These are phyloP conservation scores for Apiospora kogelbergensis DNA, from an alignment of 2,329 filamentous ascomycete genomes.

Conservation along the genomic window DNA sequence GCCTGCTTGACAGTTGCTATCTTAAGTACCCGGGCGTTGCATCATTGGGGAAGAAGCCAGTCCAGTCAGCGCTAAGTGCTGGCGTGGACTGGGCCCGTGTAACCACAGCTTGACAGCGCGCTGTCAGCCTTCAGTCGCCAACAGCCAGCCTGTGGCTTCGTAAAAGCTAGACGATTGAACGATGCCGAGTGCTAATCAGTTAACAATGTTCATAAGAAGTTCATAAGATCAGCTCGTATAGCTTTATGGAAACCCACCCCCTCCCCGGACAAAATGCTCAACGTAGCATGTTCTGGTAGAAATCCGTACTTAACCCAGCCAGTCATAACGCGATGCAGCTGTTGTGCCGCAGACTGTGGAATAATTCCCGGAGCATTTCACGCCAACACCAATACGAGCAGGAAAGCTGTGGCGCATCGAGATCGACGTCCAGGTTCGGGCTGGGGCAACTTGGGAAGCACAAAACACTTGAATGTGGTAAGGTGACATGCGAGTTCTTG, in stretches of 20 bases:
- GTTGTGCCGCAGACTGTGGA: background rate
- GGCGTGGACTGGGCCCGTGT: background rate
- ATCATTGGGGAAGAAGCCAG: background rate
- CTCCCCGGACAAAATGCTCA: background rate
- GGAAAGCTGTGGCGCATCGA: conserved; percentile 2
- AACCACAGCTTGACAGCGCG: background rate
- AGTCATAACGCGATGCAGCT: background rate
- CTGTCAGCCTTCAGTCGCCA: background rate
- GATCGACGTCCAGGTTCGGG: conserved; percentile 3
- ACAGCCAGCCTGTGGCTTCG: background rate
- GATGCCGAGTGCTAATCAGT: background rate
- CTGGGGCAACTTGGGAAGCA: background rate
- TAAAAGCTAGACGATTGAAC: background rate
- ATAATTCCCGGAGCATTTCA: background rate
- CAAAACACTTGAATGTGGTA: background rate
- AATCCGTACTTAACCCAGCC: background rate
- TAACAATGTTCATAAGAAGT: background rate
- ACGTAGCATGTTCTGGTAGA: background rate
- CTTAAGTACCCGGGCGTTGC: background rate
- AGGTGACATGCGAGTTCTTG: background rate
- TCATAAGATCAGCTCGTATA: background rate
- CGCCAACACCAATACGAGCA: background rate
- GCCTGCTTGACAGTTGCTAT: background rate
- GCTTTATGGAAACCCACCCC: background rate
- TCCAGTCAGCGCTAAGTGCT: background rate